Conservation (phyloP, 352 stramenopile genomes). For the Phytopythium boreale region DNA sequence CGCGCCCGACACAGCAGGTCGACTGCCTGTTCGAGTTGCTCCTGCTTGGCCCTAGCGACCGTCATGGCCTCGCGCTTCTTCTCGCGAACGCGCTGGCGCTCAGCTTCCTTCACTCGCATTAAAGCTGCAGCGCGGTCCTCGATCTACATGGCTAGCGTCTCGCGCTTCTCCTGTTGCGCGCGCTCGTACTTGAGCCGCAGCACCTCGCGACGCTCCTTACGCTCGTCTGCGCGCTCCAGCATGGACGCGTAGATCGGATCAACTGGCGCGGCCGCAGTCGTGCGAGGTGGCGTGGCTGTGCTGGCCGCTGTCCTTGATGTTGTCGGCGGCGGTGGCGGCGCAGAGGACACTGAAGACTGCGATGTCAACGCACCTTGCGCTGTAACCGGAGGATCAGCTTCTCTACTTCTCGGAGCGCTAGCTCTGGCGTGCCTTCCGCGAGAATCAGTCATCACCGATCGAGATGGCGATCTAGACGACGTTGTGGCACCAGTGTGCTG, state of each 20-base stretch:
- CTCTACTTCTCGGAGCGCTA: not conserved
- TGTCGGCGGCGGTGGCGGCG: slow-evolving; percentile 2
- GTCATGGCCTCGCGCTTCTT: slow-evolving; percentile 34
- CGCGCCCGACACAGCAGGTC: slow-evolving; percentile 22
- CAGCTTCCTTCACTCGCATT: slow-evolving; percentile 32
- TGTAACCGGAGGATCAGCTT: not conserved
- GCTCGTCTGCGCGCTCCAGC: slow-evolving; percentile 47
- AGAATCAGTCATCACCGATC: not conserved
- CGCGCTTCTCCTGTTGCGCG: slow-evolving; percentile 42
- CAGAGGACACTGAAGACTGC: not conserved
- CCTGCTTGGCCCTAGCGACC: slow-evolving; percentile 26
- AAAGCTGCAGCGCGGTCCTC: slow-evolving; percentile 38
- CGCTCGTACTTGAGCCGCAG: slow-evolving; percentile 52
- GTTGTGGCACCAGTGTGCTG: not conserved
- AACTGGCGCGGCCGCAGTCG: not conserved
- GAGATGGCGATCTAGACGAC: not conserved
- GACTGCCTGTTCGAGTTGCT: slow-evolving; percentile 24
- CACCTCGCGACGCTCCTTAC: slow-evolving; percentile 50
- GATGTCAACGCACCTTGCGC: not conserved
- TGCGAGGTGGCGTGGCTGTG: not conserved
- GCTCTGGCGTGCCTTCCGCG: not conserved
- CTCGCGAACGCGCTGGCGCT: slow-evolving; percentile 36
- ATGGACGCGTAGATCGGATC: slow-evolving; percentile 54
- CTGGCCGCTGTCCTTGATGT: not conserved
- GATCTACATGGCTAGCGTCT: slow-evolving; percentile 32